Percentiles rank a stretch among this genome's conserved stretches.
phyloP scores from a whole-genome alignment of 805 yeast genomes.

The Nakazawaea peltata region DNA sequence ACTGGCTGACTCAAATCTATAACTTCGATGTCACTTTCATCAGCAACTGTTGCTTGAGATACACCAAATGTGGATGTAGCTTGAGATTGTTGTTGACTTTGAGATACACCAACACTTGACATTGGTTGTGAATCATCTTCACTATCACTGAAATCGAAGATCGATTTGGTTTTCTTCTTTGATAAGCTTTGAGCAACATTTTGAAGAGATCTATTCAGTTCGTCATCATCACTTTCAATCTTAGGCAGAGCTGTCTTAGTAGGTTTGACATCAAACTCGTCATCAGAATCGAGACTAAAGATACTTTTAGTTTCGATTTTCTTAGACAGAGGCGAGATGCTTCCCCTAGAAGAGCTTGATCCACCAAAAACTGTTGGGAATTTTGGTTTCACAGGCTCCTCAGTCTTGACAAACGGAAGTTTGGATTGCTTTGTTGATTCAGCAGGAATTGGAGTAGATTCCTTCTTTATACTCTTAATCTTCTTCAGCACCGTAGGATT shows the following conservation, averaged over 20 bases:
- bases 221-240: constrained; percentile 9
- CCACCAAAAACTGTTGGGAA: constrained; percentile 29
- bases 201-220: constrained; percentile 5
- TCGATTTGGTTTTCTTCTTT: constrained; percentile 1
- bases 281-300: constrained; percentile 10
- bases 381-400: constrained; percentile 13
- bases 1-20: not conserved
- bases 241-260: not conserved
- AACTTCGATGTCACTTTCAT: constrained; percentile 1
- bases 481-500: constrained; percentile 12
- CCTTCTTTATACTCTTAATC: constrained; percentile 13
- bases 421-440: constrained; percentile 13
- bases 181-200: constrained; percentile 1
- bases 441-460: constrained; percentile 8
- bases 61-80: too few relatives aligned
- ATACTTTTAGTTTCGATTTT: constrained; percentile 2
- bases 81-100: too few relatives aligned
- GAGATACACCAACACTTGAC: too few relatives aligned
- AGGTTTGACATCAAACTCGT: constrained; percentile 5
- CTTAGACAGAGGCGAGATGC: constrained; percentile 7
- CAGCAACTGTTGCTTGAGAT: too few relatives aligned
- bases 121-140: too few relatives aligned
- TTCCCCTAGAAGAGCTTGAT: constrained; percentile 20
- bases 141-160: constrained; percentile 8
- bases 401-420: constrained; percentile 8